Conservation (phyloP, 306 rosid genomes). For the Psophocarpus tetragonolobus region DNA sequence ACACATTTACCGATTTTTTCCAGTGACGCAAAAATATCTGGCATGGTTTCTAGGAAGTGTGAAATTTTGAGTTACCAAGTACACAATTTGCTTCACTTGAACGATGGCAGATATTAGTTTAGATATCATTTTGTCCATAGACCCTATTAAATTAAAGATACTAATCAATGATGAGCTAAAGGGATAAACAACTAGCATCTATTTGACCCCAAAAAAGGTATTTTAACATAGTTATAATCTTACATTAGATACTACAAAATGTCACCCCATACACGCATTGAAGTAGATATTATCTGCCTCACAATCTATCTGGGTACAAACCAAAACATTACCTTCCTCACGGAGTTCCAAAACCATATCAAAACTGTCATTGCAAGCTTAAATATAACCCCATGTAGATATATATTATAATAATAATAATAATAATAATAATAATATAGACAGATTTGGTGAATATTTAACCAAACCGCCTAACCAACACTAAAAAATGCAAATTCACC, state of each 20-base stretch:
- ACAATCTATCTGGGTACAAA: slow-evolving; percentile 44
- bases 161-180: background rate
- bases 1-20: background rate
- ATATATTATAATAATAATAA: too few species aligned
- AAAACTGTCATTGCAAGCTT: slow-evolving; percentile 52
- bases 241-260: slow-evolving; percentile 40
- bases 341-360: slow-evolving; percentile 42
- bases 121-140: background rate
- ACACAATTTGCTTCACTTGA: background rate
- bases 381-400: slow-evolving; percentile 30
- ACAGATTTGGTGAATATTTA: slow-evolving; percentile 47
- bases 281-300: slow-evolving; percentile 42
- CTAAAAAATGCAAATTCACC: slow-evolving; percentile 47
- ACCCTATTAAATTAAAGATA: background rate
- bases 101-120: background rate
- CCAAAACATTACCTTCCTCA: slow-evolving; percentile 42
- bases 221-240: slow-evolving; percentile 41
- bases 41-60: background rate
- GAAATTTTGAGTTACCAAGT: too few species aligned
- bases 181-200: background rate
- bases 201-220: background rate
- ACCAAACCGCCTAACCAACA: slow-evolving; percentile 52
- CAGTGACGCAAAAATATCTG: background rate
- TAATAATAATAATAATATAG: too few species aligned
- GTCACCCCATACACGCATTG: slow-evolving; percentile 43